Evolutionary conservation across 805 yeast species (phyloP).

Genomic region (Pichia heedii): DNA sequence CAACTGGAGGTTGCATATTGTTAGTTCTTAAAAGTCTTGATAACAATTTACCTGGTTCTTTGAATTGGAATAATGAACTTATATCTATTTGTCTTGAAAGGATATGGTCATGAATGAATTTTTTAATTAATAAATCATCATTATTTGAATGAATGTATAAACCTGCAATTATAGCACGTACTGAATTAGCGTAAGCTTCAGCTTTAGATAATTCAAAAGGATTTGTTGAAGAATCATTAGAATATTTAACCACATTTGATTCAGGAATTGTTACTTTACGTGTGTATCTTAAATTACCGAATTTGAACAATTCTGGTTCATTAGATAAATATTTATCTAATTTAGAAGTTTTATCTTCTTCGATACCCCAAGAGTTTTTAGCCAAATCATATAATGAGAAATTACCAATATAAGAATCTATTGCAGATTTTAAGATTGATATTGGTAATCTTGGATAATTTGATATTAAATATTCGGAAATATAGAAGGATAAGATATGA

Average conservation of each 20-base stretch:
- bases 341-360: conserved; percentile 55
- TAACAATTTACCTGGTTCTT: conserved; percentile 79
- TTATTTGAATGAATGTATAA: conserved; percentile 67
- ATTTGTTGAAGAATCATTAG: conserved; percentile 23
- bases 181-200: conserved; percentile 56
- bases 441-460: conserved; percentile 88
- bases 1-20: conserved; percentile 62
- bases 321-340: conserved; percentile 59
- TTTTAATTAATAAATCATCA: conserved; percentile 38
- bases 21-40: conserved; percentile 70
- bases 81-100: conserved; percentile 77
- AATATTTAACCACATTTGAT: conserved; percentile 32
- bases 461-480: conserved; percentile 60
- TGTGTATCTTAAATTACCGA: conserved; percentile 57
- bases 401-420: conserved; percentile 65
- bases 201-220: conserved; percentile 18
- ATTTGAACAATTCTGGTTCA: conserved; percentile 56
- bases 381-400: conserved; percentile 60
- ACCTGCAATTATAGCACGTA: conserved; percentile 77
- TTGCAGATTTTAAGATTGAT: conserved; percentile 63
- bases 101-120: conserved; percentile 66
- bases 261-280: conserved; percentile 42
- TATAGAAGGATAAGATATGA: conserved; percentile 64
- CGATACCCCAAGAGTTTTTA: conserved; percentile 75
- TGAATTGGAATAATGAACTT: conserved; percentile 65